A percentile compares a stretch with the other conserved stretches of the same genome.
Conservation (phyloP, 805 yeast genomes). For the Clavispora asparagi region DNA sequence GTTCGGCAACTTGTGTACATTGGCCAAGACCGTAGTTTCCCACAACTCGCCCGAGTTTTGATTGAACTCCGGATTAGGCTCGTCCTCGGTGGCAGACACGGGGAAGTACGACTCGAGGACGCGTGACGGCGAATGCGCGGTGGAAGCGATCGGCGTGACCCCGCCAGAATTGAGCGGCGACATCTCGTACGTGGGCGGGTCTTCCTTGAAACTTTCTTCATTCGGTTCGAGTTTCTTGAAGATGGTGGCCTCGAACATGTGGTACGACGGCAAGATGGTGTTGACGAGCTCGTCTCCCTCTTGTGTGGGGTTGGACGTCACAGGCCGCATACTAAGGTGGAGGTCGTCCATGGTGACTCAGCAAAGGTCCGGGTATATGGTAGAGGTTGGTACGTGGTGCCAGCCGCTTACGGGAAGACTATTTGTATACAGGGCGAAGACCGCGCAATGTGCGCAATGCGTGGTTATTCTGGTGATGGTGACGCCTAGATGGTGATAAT, state of each 20-base stretch:
- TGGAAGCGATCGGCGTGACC: constrained; percentile 10
- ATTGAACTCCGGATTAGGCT: constrained; percentile 4
- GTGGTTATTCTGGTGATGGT: too few relatives aligned
- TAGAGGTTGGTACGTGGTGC: too few relatives aligned
- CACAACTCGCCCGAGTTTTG: constrained; percentile 18
- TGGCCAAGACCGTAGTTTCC: constrained; percentile 40
- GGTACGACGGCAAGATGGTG: constrained; percentile 40
- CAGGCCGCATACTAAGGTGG: background rate
- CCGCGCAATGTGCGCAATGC: too few relatives aligned
- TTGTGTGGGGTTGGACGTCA: constrained; percentile 7
- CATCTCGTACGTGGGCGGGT: constrained; percentile 34
- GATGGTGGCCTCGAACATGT: constrained; percentile 40
- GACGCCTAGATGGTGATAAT: too few relatives aligned
- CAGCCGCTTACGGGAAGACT: background rate
- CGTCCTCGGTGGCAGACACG: constrained; percentile 6
- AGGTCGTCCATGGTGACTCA: background rate
- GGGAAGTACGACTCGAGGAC: constrained; percentile 12
- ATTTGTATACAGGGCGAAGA: too few relatives aligned
- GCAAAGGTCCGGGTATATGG: background rate
- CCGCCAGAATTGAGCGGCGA: constrained; percentile 15
- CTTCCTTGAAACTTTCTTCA: constrained; percentile 34
- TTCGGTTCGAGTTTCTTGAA: constrained; percentile 32
- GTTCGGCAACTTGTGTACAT: constrained; percentile 35
- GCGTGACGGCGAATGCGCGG: constrained; percentile 2
- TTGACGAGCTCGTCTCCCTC: constrained; percentile 24